Conservation (phyloP, 164 flowering plant genomes). For the Magnolia changhungtana region DNA sequence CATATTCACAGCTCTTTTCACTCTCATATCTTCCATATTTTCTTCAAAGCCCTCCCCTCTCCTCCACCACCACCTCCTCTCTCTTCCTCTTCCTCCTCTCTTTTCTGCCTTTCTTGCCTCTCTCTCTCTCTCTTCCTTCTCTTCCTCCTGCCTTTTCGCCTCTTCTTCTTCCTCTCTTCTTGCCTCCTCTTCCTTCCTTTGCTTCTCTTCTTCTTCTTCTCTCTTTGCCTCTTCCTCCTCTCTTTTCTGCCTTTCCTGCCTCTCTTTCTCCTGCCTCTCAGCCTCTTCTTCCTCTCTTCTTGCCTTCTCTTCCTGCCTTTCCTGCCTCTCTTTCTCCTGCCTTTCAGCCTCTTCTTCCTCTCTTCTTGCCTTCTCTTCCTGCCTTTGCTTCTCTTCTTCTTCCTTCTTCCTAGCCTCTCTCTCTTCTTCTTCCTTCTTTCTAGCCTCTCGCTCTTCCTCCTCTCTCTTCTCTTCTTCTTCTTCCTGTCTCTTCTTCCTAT, state of each 20-base stretch:
- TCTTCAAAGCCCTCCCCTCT: too few species aligned
- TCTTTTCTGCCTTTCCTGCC: conserved; percentile 8
- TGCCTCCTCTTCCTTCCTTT: conserved; percentile 36
- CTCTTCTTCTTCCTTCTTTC: conserved; percentile 3
- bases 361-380: not conserved
- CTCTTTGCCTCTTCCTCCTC: conserved; percentile 4
- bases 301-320: conserved; percentile 11
- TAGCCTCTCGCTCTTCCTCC: conserved; percentile 8
- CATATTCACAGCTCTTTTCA: too few species aligned
- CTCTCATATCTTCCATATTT: too few species aligned
- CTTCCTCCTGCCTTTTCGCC: not conserved
- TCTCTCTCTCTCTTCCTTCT: not conserved
- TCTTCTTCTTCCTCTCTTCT: conserved; percentile 22
- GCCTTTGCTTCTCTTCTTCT: conserved; percentile 5
- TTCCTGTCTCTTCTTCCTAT: conserved; percentile 10
- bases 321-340: not conserved
- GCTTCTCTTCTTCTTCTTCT: not conserved
- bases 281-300: not conserved
- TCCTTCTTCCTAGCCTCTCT: conserved; percentile 10
- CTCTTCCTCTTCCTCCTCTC: too few species aligned
- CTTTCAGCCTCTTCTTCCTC: not conserved
- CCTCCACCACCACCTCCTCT: too few species aligned
- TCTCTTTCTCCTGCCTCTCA: not conserved
- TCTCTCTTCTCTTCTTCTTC: conserved; percentile 5
- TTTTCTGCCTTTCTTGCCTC: not conserved